These are phyloP conservation scores for Rubroboletus pulcherrimus DNA, from an alignment of 768 basidiomycete species.

Conservation along the genomic window DNA sequence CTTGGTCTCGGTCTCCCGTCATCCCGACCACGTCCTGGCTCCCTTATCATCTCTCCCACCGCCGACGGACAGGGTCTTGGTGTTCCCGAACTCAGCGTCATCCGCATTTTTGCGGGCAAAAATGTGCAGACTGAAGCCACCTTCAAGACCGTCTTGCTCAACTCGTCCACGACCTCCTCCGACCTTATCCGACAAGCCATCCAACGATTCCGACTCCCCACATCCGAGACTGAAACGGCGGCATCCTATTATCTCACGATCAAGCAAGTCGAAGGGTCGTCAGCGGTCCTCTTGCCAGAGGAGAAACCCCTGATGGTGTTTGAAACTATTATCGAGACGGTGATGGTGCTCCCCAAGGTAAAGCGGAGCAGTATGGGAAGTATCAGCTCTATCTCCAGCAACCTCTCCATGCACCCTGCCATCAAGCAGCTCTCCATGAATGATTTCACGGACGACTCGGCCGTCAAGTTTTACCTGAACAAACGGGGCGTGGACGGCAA, in stretches of 20 bases:
- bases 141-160: conserved; percentile 96
- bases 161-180: conserved; percentile 74
- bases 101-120: conserved; percentile 93
- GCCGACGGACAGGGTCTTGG: conserved; percentile 58
- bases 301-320: conserved; percentile 90
- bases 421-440: conserved; percentile 95
- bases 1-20: conserved; percentile 47
- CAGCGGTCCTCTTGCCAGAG: conserved; percentile 62
- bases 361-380: conserved; percentile 92
- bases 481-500: conserved; percentile 45
- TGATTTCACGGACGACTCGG: conserved; percentile 95
- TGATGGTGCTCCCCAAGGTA: conserved; percentile 79
- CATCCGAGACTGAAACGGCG: conserved; percentile 51
- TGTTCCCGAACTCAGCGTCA: conserved; percentile 85
- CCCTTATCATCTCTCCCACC: conserved; percentile 63
- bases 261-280: conserved; percentile 88
- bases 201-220: conserved; percentile 85
- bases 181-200: conserved; percentile 91
- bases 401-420: conserved; percentile 91
- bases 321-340: conserved; percentile 76
- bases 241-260: conserved; percentile 82
- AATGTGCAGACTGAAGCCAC: conserved; percentile 91
- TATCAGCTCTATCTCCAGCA: conserved; percentile 90
- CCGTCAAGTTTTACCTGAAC: conserved; percentile 95
- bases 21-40: conserved; percentile 68